Percentiles rank a stretch among this genome's conserved stretches.
Conservation (phyloP, 2,329 filamentous ascomycete genomes). For the Boeremia lycopersici region DNA sequence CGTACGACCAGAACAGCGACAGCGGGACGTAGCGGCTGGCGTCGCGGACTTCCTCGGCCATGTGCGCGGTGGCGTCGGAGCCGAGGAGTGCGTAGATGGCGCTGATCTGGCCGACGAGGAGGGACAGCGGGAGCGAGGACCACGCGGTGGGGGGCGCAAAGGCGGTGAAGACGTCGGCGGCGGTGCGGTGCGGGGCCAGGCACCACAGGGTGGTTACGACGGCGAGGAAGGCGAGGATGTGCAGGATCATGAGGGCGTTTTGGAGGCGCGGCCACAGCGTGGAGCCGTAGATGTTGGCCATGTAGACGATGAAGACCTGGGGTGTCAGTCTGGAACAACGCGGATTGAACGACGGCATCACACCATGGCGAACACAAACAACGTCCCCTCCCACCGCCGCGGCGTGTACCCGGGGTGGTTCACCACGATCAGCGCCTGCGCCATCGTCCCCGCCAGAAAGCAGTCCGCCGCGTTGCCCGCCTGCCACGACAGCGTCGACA, state of each 20-base stretch:
- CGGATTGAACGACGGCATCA: not conserved
- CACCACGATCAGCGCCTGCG: constrained; percentile 44
- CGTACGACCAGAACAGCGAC: constrained; percentile 46
- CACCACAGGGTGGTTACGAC: constrained; percentile 43
- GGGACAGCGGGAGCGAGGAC: constrained; percentile 38
- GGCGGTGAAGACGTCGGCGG: constrained; percentile 27
- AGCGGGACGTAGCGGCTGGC: constrained; percentile 37
- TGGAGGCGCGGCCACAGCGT: too few relatives aligned
- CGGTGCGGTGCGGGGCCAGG: constrained; percentile 23
- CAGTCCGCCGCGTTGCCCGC: constrained; percentile 40
- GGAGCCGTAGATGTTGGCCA: too few relatives aligned
- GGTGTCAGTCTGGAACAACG: not conserved
- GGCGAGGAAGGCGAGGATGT: constrained; percentile 49
- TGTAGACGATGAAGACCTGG: not conserved
- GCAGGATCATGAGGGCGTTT: constrained; percentile 29
- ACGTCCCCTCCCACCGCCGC: constrained; percentile 56
- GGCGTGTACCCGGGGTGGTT: constrained; percentile 47
- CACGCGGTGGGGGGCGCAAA: constrained; percentile 45
- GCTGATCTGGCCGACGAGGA: constrained; percentile 43
- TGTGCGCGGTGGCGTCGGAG: constrained; percentile 30
- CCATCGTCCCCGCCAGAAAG: constrained; percentile 36
- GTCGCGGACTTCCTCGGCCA: constrained; percentile 40
- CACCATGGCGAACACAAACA: constrained; percentile 51
- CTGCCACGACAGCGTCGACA: constrained; percentile 51
- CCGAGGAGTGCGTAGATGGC: constrained; percentile 37